Percentiles rank a stretch among this genome's conserved stretches.
Conservation (phyloP, 164 flowering plant genomes). For the Chloranthus sessilifolius region DNA sequence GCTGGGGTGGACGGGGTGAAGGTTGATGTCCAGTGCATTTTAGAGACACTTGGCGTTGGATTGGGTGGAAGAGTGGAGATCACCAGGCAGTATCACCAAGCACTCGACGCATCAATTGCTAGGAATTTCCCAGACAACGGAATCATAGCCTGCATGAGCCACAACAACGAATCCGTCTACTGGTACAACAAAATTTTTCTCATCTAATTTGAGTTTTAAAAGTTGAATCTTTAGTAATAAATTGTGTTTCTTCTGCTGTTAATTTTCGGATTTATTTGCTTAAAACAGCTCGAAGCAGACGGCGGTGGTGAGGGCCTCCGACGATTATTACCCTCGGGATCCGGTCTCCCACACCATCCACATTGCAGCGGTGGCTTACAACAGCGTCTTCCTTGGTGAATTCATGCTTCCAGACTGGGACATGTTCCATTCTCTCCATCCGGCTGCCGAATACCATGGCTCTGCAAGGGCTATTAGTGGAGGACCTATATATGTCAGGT, state of each 20-base stretch:
- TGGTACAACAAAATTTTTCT: constrained; percentile 31
- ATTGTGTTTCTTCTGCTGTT: neutral
- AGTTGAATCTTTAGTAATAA: too few relatives aligned
- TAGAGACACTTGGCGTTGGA: constrained; percentile 85
- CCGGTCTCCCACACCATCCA: constrained; percentile 93
- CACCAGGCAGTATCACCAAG: constrained; percentile 77
- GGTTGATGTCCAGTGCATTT: constrained; percentile 89
- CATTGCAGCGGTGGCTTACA: constrained; percentile 92
- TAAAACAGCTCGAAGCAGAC: constrained; percentile 79
- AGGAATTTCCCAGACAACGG: constrained; percentile 82
- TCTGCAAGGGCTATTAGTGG: constrained; percentile 97
- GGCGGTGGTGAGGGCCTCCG: constrained; percentile 88
- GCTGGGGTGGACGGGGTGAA: constrained; percentile 94
- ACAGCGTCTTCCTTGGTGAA: constrained; percentile 87
- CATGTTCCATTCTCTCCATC: constrained; percentile 95
- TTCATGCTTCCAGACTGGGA: constrained; percentile 99
- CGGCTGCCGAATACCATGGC: constrained; percentile 90
- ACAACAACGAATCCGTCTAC: constrained; percentile 77
- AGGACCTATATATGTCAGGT: constrained; percentile 92
- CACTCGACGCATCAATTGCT: constrained; percentile 80
- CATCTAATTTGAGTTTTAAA: neutral
- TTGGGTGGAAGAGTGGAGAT: constrained; percentile 88
- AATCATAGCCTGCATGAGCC: constrained; percentile 95
- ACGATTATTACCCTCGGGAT: constrained; percentile 91
- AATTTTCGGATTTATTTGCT: neutral